phyloP scores from a whole-genome alignment of 768 basidiomycete genomes.

The Suillus hirtellus region DNA sequence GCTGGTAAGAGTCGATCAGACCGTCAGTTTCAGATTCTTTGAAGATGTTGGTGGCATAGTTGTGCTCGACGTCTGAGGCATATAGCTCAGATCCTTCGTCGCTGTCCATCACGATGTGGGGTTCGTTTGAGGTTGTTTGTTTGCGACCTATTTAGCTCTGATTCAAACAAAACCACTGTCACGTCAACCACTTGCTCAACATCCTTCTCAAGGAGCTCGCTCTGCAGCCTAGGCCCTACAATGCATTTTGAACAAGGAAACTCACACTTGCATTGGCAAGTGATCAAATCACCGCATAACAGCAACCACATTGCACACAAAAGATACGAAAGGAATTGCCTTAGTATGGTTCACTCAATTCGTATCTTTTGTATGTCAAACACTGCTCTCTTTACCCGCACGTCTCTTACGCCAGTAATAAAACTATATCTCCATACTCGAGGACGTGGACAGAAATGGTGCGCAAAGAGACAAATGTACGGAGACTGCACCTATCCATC shows the following conservation, averaged over 20 bases:
- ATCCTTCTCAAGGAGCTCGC: neutral
- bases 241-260: neutral
- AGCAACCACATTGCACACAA: neutral
- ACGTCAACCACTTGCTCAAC: neutral
- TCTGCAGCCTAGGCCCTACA: neutral
- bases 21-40: slow-evolving; percentile 16
- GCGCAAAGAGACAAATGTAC: neutral
- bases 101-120: slow-evolving; percentile 16
- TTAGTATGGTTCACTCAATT: neutral
- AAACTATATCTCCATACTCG: neutral
- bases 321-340: neutral
- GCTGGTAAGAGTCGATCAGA: slow-evolving; percentile 31
- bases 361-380: neutral
- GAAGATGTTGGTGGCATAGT: slow-evolving; percentile 1
- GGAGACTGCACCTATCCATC: neutral
- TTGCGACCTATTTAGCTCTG: neutral
- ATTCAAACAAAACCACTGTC: neutral
- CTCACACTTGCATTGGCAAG: neutral
- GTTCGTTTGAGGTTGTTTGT: neutral
- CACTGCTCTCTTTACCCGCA: neutral
- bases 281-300: neutral
- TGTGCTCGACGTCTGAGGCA: slow-evolving; percentile 30
- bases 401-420: neutral
- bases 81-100: slow-evolving; percentile 33
- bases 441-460: neutral